Evolutionary conservation across 2,329 filamentous ascomycete genomes (phyloP).

Genomic region (Penicillium fuscoglaucum): DNA sequence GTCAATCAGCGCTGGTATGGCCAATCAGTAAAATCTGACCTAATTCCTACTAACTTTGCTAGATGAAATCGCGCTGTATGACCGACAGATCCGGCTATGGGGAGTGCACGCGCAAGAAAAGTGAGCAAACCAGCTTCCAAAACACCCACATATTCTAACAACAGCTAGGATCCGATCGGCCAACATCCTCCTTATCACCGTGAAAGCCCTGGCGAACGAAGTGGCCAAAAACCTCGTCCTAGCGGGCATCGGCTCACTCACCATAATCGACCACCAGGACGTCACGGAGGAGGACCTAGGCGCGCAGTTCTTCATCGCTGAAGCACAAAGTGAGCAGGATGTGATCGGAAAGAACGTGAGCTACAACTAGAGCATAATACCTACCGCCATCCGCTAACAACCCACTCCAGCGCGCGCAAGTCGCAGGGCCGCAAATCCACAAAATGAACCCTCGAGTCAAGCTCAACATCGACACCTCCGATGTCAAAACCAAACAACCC

Average conservation of each 20-base stretch:
- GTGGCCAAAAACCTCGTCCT: conserved; percentile 97
- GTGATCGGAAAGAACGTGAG: conserved; percentile 65
- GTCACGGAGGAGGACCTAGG: conserved; percentile 80
- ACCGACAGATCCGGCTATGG: conserved; percentile 96
- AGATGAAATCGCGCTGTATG: conserved; percentile 97
- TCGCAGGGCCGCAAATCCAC: conserved; percentile 73
- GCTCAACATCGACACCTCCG: conserved; percentile 67
- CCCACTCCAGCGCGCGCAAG: conserved; percentile 66
- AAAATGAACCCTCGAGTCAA: conserved; percentile 87
- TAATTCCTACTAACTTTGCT: conserved; percentile 6
- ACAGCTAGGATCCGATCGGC: conserved; percentile 74
- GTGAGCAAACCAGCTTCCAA: conserved; percentile 37
- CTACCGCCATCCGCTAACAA: conserved; percentile 9
- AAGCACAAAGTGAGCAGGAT: conserved; percentile 50
- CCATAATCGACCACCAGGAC: conserved; percentile 74
- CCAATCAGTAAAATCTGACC: background rate
- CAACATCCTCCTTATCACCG: conserved; percentile 83
- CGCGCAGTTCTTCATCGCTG: conserved; percentile 77
- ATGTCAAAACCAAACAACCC: conserved; percentile 66
- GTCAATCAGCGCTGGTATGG: conserved; percentile 38
- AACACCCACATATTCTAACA: background rate
- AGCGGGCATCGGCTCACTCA: conserved; percentile 86
- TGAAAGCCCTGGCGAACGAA: conserved; percentile 87
- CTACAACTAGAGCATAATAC: background rate
- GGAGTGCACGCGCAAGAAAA: conserved; percentile 89